Percentiles rank a stretch among this genome's conserved stretches.
Conservation (phyloP, 192 early-diverging fungal species). For the Geranomyces variabilis region DNA sequence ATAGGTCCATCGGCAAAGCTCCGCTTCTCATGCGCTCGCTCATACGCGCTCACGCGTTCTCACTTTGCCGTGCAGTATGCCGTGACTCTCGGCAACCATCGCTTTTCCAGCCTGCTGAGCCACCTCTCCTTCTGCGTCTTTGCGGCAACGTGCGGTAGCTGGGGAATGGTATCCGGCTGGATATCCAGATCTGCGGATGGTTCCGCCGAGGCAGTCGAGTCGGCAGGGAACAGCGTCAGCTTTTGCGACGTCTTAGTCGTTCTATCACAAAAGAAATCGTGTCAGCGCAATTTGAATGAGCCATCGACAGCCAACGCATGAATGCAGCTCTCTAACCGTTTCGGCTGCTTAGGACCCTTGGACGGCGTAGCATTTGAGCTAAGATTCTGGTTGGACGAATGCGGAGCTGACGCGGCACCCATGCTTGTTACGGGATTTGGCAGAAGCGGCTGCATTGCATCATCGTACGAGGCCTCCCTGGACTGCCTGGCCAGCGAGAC, state of each 20-base stretch:
- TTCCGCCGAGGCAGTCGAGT: constrained; percentile 36
- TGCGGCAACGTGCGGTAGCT: constrained; percentile 41
- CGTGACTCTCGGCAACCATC: constrained; percentile 63
- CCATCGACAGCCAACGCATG: not conserved
- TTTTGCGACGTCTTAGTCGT: constrained; percentile 94
- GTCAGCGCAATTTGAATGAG: not conserved
- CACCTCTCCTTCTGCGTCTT: constrained; percentile 47
- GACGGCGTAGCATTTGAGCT: not conserved
- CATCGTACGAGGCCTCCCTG: constrained; percentile 5
- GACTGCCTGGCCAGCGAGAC: constrained; percentile 8
- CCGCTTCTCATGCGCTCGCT: no score
- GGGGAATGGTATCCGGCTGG: constrained; percentile 23
- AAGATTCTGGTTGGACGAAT: not conserved
- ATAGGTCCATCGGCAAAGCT: no score
- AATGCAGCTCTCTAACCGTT: not conserved
- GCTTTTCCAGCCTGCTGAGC: constrained; percentile 72
- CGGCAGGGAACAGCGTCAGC: constrained; percentile 85
- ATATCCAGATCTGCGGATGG: constrained; percentile 8
- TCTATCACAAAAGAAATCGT: constrained; percentile 37
- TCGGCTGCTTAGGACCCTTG: constrained; percentile 12
- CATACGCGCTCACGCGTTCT: not conserved
- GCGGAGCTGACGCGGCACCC: not conserved
- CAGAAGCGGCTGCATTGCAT: not conserved
- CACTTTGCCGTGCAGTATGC: constrained; percentile 76
- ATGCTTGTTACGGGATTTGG: constrained; percentile 2